Base-by-base conservation (phyloP, 106 monocot species). In the Triglochin maritima region DNA sequence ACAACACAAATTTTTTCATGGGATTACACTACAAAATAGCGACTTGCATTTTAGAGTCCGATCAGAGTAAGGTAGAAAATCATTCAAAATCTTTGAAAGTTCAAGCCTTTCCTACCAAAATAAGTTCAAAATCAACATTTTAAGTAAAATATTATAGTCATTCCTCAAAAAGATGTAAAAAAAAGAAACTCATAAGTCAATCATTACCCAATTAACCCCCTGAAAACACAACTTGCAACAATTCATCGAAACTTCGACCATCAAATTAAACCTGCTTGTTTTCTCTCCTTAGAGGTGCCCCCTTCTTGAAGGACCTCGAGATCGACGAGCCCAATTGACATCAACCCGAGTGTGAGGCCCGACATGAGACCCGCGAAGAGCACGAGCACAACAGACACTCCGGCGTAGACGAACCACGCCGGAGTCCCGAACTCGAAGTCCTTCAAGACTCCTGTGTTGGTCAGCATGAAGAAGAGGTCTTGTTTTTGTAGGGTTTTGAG, bases 331-430 rank as follows among this genome's bases (percentile, higher is more conserved):
- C 91, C 96, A 42, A 98, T 84, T 8, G 96, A 91, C 96, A 98
- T 98, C 60, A 98, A 74, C 4, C 96, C 96, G 0, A 98, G 82
- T 4, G 96, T 98, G 48, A 98, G 81, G 14, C 96, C 96, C 17
- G 96, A 98, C 96, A 98, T 98, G 68, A 98, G 86, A 48, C 96
- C 96, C 0, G 96, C 96, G 70, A 98, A 98, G 29, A 98, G 82
- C 60, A 98, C 96, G 44, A 98, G 82, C 2, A 98, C 6, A 77
- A 88, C 91, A 9, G 91, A 98, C 9, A 86, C 75, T 44, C 96
- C 96, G 12, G 88, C 91, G 70, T 88, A 74, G n/a, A 72, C 16
- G 48, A 43, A 86, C 88, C 87, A 98, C 79, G 68, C 76, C 9
- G 74, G 8, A 55, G 93, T 75, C 11, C 86, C 84, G 50, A 91